A percentile compares a stretch with the other conserved stretches of the same genome.
phyloP scores from a whole-genome alignment of 495 filamentous ascomycete species.

The Penicillium waksmanii region DNA sequence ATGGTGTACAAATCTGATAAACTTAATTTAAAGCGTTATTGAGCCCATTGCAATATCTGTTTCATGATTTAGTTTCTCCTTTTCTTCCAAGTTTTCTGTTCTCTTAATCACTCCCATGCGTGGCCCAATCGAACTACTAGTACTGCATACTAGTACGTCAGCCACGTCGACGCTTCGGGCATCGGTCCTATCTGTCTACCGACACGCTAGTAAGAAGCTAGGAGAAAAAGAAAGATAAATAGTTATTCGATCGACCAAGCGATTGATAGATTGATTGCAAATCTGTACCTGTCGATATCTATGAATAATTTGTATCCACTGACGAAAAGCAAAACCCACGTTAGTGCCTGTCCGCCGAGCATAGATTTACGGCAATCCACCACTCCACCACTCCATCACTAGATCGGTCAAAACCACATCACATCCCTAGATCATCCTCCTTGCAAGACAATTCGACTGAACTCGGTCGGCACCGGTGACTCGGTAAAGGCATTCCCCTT shows the following conservation, averaged over 20 bases:
- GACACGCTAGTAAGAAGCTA: not conserved
- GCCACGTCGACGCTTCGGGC: too few species aligned
- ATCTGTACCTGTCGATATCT: conserved; percentile 6
- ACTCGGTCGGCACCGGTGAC: conserved; percentile 8
- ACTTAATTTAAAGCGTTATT: conserved; percentile 7
- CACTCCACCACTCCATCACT: conserved; percentile 6
- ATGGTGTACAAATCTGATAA: conserved; percentile 6
- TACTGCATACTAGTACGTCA: too few species aligned
- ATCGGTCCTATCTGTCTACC: too few species aligned
- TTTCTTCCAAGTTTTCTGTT: not conserved
- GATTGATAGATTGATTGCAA: conserved; percentile 24
- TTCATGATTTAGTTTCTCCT: not conserved
- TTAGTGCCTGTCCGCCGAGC: conserved; percentile 2
- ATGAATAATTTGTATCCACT: conserved; percentile 6
- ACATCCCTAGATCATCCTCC: conserved; percentile 8
- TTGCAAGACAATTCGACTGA: not conserved
- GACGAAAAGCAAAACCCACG: conserved; percentile 1
- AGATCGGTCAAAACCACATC: conserved; percentile 9
- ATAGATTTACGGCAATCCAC: conserved; percentile 17
- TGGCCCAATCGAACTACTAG: too few species aligned
- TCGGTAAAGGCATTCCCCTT: conserved; percentile 11
- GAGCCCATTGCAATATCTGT: not conserved
- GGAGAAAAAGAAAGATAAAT: not conserved
- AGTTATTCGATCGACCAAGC: conserved; percentile 10
- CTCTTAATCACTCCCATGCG: not conserved